Conservation (phyloP, 257 asterid genomes). For the Ocimum tenuiflorum region DNA sequence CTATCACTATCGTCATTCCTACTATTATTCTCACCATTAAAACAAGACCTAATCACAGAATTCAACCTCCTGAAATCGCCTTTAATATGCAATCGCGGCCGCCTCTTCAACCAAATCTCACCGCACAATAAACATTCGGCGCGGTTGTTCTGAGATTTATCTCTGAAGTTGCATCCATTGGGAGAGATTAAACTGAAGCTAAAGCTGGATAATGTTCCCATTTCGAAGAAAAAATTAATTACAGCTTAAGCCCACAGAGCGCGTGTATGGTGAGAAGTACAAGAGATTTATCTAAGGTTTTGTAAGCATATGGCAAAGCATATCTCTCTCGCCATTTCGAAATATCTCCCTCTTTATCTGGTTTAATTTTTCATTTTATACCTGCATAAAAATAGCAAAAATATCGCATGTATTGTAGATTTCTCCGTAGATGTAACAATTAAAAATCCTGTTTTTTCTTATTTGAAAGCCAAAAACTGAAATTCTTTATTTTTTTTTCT, state of each 20-base stretch:
- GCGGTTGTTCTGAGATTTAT: constrained; percentile 14
- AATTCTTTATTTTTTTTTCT: too few species aligned
- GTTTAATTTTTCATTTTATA: neutral
- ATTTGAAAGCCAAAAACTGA: too few species aligned
- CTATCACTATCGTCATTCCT: constrained; percentile 23
- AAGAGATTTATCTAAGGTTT: constrained; percentile 8
- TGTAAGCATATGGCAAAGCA: constrained; percentile 17
- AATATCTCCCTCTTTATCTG: neutral
- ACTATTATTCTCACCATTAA: constrained; percentile 18
- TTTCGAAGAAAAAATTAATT: constrained; percentile 9
- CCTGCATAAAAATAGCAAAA: too few species aligned
- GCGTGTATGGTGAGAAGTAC: neutral
- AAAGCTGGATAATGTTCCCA: constrained; percentile 56
- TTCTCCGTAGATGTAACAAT: too few species aligned
- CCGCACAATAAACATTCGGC: constrained; percentile 33
- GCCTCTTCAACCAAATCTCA: constrained; percentile 26
- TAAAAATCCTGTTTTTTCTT: too few species aligned
- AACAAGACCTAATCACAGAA: constrained; percentile 40
- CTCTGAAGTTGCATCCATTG: constrained; percentile 14
- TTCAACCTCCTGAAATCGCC: constrained; percentile 29
- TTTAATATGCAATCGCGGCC: constrained; percentile 25
- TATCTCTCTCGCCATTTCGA: constrained; percentile 11
- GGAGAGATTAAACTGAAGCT: constrained; percentile 38
- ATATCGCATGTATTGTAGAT: too few species aligned
- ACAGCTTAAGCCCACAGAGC: neutral